These are phyloP conservation scores for Phoenix roebelenii DNA, from an alignment of 176 grass and related monocot genomes.

Conservation along the genomic window DNA sequence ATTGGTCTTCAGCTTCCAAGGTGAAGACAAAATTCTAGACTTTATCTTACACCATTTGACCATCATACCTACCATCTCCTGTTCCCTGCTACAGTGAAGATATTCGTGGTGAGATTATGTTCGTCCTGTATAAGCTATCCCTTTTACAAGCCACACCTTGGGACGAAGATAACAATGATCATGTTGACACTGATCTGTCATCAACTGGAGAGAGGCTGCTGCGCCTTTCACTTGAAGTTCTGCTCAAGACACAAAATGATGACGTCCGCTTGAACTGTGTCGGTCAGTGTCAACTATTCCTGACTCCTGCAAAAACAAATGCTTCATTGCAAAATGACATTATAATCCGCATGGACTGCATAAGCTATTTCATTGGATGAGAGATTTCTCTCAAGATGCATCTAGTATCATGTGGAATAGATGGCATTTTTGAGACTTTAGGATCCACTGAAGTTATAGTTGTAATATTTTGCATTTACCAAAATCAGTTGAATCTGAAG, in stretches of 20 bases:
- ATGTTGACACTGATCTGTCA: slow-evolving; percentile 26
- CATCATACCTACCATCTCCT: too few relatives aligned
- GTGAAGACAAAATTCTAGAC: slow-evolving; percentile 26
- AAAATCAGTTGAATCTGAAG: too few relatives aligned
- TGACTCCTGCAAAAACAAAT: too few relatives aligned
- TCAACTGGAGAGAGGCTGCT: slow-evolving; percentile 39
- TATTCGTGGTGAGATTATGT: slow-evolving; percentile 77
- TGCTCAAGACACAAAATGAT: slow-evolving; percentile 86
- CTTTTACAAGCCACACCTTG: slow-evolving; percentile 56
- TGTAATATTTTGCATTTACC: too few relatives aligned
- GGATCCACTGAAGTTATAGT: too few relatives aligned
- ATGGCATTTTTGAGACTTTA: too few relatives aligned
- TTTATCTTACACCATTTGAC: slow-evolving; percentile 9
- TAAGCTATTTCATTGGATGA: too few relatives aligned
- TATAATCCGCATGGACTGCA: too few relatives aligned
- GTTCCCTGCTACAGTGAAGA: slow-evolving; percentile 47
- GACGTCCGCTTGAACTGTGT: slow-evolving; percentile 80
- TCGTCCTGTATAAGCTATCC: slow-evolving; percentile 74
- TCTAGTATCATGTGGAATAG: too few relatives aligned
- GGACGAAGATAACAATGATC: slow-evolving; percentile 36
- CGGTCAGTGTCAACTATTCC: slow-evolving; percentile 40
- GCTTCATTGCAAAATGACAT: too few relatives aligned
- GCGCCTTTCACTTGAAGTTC: slow-evolving; percentile 58
- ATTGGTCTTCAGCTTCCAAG: slow-evolving; percentile 67
- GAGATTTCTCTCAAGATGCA: too few relatives aligned